Evolutionary conservation across 2,329 filamentous ascomycete species (phyloP), one percentile per base, ranked within the genome.

Genomic region (Lachnellula hyalina): DNA sequence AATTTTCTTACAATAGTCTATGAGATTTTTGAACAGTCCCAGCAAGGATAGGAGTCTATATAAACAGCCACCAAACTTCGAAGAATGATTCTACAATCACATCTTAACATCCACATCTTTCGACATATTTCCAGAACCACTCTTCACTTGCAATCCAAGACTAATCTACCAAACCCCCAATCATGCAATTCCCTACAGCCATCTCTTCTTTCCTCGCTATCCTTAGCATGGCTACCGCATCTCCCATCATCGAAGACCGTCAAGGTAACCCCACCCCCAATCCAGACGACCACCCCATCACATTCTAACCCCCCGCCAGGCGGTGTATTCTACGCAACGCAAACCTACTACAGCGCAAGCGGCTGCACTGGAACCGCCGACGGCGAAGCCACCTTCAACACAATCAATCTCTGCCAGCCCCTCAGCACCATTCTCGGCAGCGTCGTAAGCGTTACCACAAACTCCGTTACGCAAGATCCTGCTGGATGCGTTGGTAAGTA

Each of bases 361-460:
- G 48, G 48, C 23, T 51, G 48, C 21, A 51, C 48, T 9, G 48
- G 38, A 2, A 50, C 48, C 14, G 35, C 48, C 11, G 48, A 50
- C n/a, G 15, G 9, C 17, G 48, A 51, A 32, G 48, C 48, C 11
- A 51, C 48, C 25, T 51, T 51, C 23, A 36, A 11, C 14, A 21
- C 35, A 12, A 36, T 21, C 17, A 51, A 51, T 34, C 19, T 51
- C 38, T 51, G 48, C 48, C 48, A 51, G 36, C 28, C 48, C 9
- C 21, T 51, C 25, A 11, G 19, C 14, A 28, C 49, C 1, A 36
- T 51, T 42, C 49, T 51, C 19, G 23, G 36, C 36, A 51, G 23
- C 19, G 49, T 51, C 1, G 17, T 35, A 9, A 44, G 49, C 21
- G 23, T 50, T 19, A 50, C 15, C 15, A 23, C 48, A n/a, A 15